Conservation (phyloP, 2,329 filamentous ascomycete genomes). For the Verticillium albo-atrum region DNA sequence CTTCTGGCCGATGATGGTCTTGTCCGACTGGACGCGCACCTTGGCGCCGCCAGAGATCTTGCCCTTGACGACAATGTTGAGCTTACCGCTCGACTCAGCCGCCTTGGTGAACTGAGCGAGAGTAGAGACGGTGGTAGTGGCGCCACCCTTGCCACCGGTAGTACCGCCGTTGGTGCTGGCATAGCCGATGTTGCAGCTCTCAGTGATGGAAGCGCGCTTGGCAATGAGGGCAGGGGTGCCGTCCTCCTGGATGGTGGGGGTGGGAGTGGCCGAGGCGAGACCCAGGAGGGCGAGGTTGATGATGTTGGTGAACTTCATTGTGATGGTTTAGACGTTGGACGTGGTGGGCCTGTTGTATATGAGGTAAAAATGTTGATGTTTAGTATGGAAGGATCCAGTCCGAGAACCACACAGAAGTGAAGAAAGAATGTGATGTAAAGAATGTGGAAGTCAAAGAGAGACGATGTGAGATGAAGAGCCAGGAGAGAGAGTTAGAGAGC, state of each 20-base stretch:
- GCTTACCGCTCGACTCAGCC: conserved; percentile 36
- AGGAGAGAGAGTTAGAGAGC: background rate
- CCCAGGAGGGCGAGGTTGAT: conserved; percentile 21
- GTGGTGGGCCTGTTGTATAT: background rate
- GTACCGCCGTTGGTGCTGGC: conserved; percentile 35
- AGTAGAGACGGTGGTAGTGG: conserved; percentile 44
- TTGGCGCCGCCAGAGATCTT: conserved; percentile 34
- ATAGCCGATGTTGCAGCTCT: conserved; percentile 29
- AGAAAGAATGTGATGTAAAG: background rate
- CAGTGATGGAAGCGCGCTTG: conserved; percentile 30
- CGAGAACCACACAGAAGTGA: background rate
- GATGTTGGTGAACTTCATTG: conserved; percentile 27
- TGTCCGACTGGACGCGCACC: conserved; percentile 38
- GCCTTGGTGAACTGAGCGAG: conserved; percentile 42
- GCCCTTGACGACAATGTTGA: conserved; percentile 36
- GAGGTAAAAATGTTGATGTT: background rate
- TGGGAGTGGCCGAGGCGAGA: conserved; percentile 23
- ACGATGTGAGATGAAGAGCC: background rate
- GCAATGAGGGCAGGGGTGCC: conserved; percentile 18
- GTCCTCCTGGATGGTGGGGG: conserved; percentile 20
- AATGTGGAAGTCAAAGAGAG: background rate
- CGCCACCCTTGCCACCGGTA: conserved; percentile 44
- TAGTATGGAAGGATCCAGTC: background rate
- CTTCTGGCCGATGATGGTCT: conserved; percentile 36
- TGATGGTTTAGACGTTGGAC: background rate